Conservation (phyloP, 495 filamentous ascomycete genomes). For the Talaromyces borbonicus region DNA sequence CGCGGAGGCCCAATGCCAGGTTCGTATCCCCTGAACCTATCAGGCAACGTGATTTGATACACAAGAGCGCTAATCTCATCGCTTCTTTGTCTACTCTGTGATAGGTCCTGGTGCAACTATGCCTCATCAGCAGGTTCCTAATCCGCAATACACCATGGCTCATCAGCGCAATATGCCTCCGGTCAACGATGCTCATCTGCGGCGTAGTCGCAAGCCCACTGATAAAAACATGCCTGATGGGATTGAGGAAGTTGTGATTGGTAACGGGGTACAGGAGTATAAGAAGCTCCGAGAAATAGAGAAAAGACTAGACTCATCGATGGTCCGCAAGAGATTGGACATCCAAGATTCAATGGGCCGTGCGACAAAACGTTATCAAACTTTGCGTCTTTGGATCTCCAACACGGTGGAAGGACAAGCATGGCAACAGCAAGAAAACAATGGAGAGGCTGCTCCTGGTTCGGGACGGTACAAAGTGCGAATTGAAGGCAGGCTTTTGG, state of each 20-base stretch:
- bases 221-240: constrained; percentile 92
- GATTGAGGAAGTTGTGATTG: constrained; percentile 67
- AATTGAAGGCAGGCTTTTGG: constrained; percentile 85
- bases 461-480: constrained; percentile 70
- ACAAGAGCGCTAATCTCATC: no score
- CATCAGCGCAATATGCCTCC: constrained; percentile 30
- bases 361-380: constrained; percentile 71
- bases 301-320: constrained; percentile 82
- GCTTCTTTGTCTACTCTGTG: constrained; percentile 8
- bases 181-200: constrained; percentile 48
- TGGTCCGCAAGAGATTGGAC: constrained; percentile 88
- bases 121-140: constrained; percentile 28
- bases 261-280: constrained; percentile 76
- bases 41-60: constrained; percentile 9
- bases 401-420: constrained; percentile 93
- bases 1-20: constrained; percentile 30
- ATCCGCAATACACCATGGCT: constrained; percentile 23
- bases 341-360: constrained; percentile 75
- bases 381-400: constrained; percentile 86
- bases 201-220: constrained; percentile 76
- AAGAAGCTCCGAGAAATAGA: constrained; percentile 75
- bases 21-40: constrained; percentile 13
- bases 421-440: constrained; percentile 60
- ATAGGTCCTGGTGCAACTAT: constrained; percentile 28
- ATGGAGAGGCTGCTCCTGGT: constrained; percentile 26